These are phyloP conservation scores for Rhynchospora tenuis DNA, from an alignment of 176 grass and related monocot species.

Conservation along the genomic window DNA sequence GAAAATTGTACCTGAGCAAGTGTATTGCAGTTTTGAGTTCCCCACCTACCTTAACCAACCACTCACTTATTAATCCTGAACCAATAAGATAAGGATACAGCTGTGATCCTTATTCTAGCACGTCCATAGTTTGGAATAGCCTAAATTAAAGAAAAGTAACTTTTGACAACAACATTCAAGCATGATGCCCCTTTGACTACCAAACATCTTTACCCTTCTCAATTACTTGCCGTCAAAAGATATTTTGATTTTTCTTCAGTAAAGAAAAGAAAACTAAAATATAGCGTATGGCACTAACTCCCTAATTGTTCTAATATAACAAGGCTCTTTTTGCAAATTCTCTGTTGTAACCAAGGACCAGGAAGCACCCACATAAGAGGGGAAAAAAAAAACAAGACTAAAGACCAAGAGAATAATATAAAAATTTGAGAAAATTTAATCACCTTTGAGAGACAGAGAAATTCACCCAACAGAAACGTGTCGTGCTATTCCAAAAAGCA, in stretches of 20 bases:
- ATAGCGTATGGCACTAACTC: background rate
- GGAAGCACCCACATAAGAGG: background rate
- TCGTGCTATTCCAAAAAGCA: background rate
- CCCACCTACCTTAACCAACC: background rate
- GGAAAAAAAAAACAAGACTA: background rate
- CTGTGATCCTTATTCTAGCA: background rate
- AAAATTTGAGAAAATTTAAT: constrained; percentile 1
- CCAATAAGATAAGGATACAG: background rate
- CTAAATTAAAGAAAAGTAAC: background rate
- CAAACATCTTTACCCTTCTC: background rate
- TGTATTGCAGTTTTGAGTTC: background rate
- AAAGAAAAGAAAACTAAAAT: background rate
- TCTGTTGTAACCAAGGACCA: background rate
- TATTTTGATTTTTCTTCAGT: background rate
- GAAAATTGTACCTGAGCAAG: background rate
- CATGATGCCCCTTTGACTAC: background rate
- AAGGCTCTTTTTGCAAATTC: background rate
- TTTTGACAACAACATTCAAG: background rate
- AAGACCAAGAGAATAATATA: background rate
- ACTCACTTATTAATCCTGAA: background rate
- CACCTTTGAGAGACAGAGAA: constrained; percentile 15
- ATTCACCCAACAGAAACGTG: constrained; percentile 11
- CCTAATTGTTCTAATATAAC: background rate
- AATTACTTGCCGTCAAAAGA: background rate
- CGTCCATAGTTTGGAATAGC: background rate